Percentiles rank a stretch among this genome's conserved stretches.
Conservation (phyloP, 75 land plant genomes). For the Cupressus sempervirens region DNA sequence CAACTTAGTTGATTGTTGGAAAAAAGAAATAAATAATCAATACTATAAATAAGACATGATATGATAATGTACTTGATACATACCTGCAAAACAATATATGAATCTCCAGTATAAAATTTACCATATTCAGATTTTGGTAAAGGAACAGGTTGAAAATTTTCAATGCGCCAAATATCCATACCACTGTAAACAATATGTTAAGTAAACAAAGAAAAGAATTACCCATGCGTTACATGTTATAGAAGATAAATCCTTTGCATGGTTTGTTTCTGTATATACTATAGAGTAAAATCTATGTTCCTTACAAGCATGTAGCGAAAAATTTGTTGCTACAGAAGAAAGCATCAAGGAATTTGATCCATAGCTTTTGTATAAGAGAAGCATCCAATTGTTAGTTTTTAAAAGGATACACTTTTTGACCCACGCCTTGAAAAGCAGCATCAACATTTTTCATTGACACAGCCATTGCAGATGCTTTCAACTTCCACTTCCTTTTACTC, state of each 20-base stretch:
- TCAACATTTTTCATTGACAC: slow-evolving; percentile 70
- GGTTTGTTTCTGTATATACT: neutral
- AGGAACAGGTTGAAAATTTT: slow-evolving; percentile 74
- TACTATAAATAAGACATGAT: neutral
- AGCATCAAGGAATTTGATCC: neutral
- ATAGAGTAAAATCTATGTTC: neutral
- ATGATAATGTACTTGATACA: neutral
- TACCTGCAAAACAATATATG: slow-evolving; percentile 76
- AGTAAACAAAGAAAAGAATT: slow-evolving; percentile 15
- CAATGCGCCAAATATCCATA: slow-evolving; percentile 87
- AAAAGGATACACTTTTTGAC: slow-evolving; percentile 85
- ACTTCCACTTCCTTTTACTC: neutral
- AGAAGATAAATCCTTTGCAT: neutral
- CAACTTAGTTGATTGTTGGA: neutral
- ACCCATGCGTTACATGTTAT: neutral
- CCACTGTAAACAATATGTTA: slow-evolving; percentile 54
- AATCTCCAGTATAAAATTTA: slow-evolving; percentile 82
- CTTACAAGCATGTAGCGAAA: neutral
- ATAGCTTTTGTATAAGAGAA: neutral
- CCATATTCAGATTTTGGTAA: slow-evolving; percentile 71
- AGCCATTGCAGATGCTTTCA: slow-evolving; percentile 22
- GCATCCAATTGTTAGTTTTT: neutral
- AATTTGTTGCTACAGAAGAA: neutral
- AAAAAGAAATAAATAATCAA: neutral
- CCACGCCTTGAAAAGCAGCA: slow-evolving; percentile 81